A percentile compares a stretch with the other conserved stretches of the same genome.
These are phyloP conservation scores for Dendrocalamus latiflorus DNA, from an alignment of 202 grass and related monocot species.

Conservation along the genomic window DNA sequence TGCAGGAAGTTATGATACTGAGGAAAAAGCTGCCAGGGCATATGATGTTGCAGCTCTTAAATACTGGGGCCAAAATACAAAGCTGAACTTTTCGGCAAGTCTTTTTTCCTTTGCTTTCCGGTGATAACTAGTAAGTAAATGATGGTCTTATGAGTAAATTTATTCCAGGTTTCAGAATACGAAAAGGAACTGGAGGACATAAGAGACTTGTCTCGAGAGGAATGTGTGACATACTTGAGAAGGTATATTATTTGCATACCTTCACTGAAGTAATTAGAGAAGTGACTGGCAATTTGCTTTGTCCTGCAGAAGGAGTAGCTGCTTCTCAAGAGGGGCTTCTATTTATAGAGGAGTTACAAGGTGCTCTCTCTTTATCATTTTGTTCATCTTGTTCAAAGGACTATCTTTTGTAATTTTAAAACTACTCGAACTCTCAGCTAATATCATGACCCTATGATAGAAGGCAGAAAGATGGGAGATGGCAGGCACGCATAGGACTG, in stretches of 20 bases:
- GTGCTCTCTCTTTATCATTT: slow-evolving; percentile 40
- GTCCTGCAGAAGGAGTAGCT: slow-evolving; percentile 69
- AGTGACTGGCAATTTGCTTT: not conserved
- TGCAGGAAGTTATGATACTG: slow-evolving; percentile 79
- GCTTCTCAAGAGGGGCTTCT: slow-evolving; percentile 93
- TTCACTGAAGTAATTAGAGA: not conserved
- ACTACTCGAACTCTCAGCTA: slow-evolving; percentile 14
- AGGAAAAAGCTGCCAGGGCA: slow-evolving; percentile 80
- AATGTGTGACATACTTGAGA: slow-evolving; percentile 81
- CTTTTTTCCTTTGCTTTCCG: not conserved
- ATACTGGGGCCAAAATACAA: slow-evolving; percentile 63
- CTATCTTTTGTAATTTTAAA: slow-evolving; percentile 13
- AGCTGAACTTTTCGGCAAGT: slow-evolving; percentile 65
- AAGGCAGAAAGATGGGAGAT: slow-evolving; percentile 89
- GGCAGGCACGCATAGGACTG: slow-evolving; percentile 88
- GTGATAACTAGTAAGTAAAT: slow-evolving; percentile 1
- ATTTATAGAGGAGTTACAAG: slow-evolving; percentile 90
- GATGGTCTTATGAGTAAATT: slow-evolving; percentile 4
- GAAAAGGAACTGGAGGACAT: slow-evolving; percentile 62
- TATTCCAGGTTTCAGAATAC: slow-evolving; percentile 56
- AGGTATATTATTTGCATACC: slow-evolving; percentile 42
- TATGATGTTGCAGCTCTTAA: slow-evolving; percentile 91
- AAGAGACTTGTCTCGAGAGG: slow-evolving; percentile 60
- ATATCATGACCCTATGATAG: slow-evolving; percentile 39
- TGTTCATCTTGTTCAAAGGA: slow-evolving; percentile 3